Evolutionary conservation across 768 basidiomycete species (phyloP).

Genomic region (Nidularia sp.): DNA sequence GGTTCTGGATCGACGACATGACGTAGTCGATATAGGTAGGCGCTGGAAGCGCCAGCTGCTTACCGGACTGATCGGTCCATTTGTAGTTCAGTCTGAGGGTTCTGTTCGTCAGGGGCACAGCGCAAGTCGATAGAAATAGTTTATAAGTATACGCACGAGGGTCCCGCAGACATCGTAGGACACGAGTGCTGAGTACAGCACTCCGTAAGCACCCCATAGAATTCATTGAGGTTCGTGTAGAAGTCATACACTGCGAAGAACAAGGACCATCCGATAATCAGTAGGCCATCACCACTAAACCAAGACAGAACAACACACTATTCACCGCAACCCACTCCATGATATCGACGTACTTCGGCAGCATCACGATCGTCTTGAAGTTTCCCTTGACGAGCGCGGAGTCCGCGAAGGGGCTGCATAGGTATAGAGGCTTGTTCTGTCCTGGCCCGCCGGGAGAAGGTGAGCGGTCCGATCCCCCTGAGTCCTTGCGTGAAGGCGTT

Average conservation of each 20-base stretch:
- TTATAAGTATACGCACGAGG: slow-evolving; percentile 49
- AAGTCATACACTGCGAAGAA: slow-evolving; percentile 82
- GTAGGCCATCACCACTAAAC: not conserved
- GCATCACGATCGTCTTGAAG: slow-evolving; percentile 96
- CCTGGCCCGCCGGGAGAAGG: slow-evolving; percentile 29
- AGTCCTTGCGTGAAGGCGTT: slow-evolving; percentile 15
- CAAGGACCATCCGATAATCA: not conserved
- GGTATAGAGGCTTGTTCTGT: slow-evolving; percentile 69
- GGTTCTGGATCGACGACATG: slow-evolving; percentile 94
- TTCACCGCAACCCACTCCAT: slow-evolving; percentile 98
- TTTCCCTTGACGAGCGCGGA: slow-evolving; percentile 96
- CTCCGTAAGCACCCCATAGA: slow-evolving; percentile 92
- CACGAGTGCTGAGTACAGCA: slow-evolving; percentile 88
- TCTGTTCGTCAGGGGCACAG: not conserved
- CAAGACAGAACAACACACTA: slow-evolving; percentile 44
- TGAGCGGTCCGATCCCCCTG: slow-evolving; percentile 26
- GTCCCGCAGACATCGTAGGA: slow-evolving; percentile 89
- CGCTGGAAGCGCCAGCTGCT: slow-evolving; percentile 82
- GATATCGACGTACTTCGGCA: slow-evolving; percentile 92
- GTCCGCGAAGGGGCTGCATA: slow-evolving; percentile 93
- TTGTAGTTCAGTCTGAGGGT: slow-evolving; percentile 77
- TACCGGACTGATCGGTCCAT: slow-evolving; percentile 91
- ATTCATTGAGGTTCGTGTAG: slow-evolving; percentile 95
- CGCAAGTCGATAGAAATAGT: not conserved
- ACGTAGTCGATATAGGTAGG: slow-evolving; percentile 98